Percentiles rank a stretch among this genome's conserved stretches.
Conservation (phyloP, 768 basidiomycete genomes). For the Tremella fuciformis region DNA sequence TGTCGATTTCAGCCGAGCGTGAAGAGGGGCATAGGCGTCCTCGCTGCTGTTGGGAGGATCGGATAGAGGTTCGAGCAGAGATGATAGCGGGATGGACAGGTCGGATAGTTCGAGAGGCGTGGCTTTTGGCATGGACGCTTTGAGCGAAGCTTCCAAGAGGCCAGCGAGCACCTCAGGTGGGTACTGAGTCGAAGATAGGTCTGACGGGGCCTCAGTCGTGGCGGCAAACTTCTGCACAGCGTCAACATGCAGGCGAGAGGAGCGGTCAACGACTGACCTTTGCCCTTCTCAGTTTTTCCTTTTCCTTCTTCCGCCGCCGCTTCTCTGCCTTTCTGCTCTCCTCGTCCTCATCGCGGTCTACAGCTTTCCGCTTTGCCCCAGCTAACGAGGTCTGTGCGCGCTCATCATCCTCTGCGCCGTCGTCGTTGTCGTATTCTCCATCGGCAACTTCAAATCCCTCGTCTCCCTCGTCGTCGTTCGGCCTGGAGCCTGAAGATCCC, state of each 20-base stretch:
- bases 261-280: conserved; percentile 21
- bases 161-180: background rate
- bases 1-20: conserved; percentile 48
- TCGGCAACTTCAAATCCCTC: too few species aligned
- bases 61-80: conserved; percentile 60
- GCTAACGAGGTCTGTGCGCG: background rate
- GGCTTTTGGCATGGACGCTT: background rate
- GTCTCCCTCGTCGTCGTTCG: too few species aligned
- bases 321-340: conserved; percentile 33
- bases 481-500: background rate
- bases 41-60: background rate
- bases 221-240: background rate
- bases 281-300: conserved; percentile 46
- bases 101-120: conserved; percentile 10
- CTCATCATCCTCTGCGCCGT: conserved; percentile 12
- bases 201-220: background rate
- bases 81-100: conserved; percentile 13
- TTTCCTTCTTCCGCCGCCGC: conserved; percentile 47
- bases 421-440: conserved; percentile 5
- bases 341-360: conserved; percentile 13
- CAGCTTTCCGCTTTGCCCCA: conserved; percentile 1
- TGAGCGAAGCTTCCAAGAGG: background rate
- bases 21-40: conserved; percentile 51
- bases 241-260: background rate
- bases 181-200: background rate